A percentile compares a stretch with the other conserved stretches of the same genome.
phyloP scores from a whole-genome alignment of 2,329 filamentous ascomycete species.

The Trichoderma afroharzianum region DNA sequence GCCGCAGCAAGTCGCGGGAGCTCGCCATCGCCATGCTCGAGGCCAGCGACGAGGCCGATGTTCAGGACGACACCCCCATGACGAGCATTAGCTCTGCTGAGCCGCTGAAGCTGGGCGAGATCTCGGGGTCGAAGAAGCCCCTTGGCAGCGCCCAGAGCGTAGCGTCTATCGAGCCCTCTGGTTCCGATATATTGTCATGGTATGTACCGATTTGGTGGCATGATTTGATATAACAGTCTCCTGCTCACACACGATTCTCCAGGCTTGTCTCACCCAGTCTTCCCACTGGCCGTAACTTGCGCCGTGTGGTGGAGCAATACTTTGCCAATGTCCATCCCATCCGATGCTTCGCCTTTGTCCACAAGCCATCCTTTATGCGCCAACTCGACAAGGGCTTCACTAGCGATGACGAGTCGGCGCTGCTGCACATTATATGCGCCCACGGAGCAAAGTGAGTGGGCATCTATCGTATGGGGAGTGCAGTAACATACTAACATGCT shows the following conservation, averaged over 20 bases:
- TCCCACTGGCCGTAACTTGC: constrained; percentile 33
- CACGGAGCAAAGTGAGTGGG: constrained; percentile 36
- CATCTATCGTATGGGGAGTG: neutral
- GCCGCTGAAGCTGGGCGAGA: neutral
- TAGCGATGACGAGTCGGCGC: constrained; percentile 35
- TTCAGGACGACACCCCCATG: neutral
- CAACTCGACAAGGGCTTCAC: constrained; percentile 37
- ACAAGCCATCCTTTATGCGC: constrained; percentile 38
- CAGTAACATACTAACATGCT: neutral
- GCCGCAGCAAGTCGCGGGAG: constrained; percentile 15
- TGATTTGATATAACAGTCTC: neutral
- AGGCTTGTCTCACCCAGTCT: constrained; percentile 35
- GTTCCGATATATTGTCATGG: constrained; percentile 20
- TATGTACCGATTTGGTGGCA: constrained; percentile 8
- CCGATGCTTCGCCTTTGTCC: constrained; percentile 39
- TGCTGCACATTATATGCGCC: constrained; percentile 37
- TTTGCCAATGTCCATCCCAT: constrained; percentile 40
- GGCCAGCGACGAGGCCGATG: neutral
- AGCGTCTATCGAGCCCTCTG: constrained; percentile 12
- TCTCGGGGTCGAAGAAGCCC: neutral
- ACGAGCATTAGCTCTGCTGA: neutral
- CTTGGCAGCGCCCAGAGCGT: constrained; percentile 9
- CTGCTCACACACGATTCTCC: neutral
- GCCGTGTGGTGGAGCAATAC: constrained; percentile 36
- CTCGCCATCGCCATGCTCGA: constrained; percentile 5